Base-by-base conservation (phyloP, 1,139 yeast species). In the Geotrichum bryndzae region DNA sequence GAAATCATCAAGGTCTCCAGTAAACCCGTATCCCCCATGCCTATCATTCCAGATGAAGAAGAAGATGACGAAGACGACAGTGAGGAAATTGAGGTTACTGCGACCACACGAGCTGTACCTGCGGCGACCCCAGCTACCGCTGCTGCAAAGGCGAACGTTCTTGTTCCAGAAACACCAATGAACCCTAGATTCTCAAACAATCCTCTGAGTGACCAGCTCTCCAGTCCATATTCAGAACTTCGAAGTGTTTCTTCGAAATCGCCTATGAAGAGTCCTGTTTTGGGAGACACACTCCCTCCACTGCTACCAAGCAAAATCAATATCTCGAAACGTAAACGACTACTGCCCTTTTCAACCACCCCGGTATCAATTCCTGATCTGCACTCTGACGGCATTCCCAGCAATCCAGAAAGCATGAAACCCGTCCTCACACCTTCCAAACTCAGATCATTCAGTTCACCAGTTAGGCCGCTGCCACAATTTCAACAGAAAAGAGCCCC, bases 321-420 rank as follows among this genome's bases (percentile, higher is more conserved):
- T n/a, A 67, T 71, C 15, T 62, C 67, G 27, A 71, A 71, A 58
- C 65, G 71, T 27, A 61, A 73, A 31, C 64, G 69, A 25, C 61
- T 71, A 27, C 70, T 68, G 51, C 68, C 69, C 11, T 61, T 62
- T 15, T 62, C 70, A 31, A 6, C 57, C 65, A 38, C 33, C 61
- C 45, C 56, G 51, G 31, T 22, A 52, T 18, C 22, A 23, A 25
- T 22, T 50, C 13, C 57, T 52, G 52, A 54, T 22, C 55, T 46
- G 48, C 61, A 35, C 45, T 54, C 33, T 38, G 60, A 57, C 29
- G 53, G 54, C 45, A 33, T 22, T 41, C 25, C 50, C 52, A 41
- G 48, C 22, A 41, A n/a, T 41, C 23, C 48, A n/a, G 48, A 41
- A 41, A 41, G 48, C 29, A 22, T 53, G 51, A 51, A 58, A 23